Evolutionary conservation across 345 rosid genomes (phyloP).

Genomic region (Passiflora organensis): DNA sequence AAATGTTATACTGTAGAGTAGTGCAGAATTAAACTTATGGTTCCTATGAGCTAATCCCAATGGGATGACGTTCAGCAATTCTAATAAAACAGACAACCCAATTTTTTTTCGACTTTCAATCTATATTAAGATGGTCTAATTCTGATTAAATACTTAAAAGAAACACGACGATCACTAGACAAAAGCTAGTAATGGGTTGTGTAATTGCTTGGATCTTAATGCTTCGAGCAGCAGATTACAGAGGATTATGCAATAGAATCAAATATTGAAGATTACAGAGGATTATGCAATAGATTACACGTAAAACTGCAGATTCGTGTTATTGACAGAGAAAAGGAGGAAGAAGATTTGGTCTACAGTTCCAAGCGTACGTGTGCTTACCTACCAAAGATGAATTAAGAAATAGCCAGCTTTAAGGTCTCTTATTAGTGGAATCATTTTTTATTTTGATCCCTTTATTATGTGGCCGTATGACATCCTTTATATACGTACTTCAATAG

Average conservation of each 20-base stretch:
- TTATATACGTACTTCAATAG: neutral
- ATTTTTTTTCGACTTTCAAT: no score
- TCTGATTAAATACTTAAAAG: no score
- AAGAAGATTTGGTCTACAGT: neutral
- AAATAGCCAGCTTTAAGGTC: slow-evolving; percentile 6
- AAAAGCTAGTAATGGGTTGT: no score
- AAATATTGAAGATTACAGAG: no score
- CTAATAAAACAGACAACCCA: no score
- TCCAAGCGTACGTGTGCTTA: neutral
- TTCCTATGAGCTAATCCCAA: neutral
- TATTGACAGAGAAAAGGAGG: neutral
- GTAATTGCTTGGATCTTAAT: no score
- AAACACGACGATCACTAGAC: no score
- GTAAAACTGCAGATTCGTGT: no score
- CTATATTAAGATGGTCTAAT: no score
- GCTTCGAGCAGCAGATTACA: no score
- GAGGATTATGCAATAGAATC: no score
- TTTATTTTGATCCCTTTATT: neutral
- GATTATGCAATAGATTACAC: no score
- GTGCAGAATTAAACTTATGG: neutral
- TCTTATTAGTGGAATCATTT: neutral
- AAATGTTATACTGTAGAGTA: slow-evolving; percentile 2
- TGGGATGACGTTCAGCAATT: slow-evolving; percentile 1
- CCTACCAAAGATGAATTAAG: slow-evolving; percentile 24
- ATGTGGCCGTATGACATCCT: neutral